Conservation (phyloP, 2,329 filamentous ascomycete genomes). For the Exserohilum turcica region DNA sequence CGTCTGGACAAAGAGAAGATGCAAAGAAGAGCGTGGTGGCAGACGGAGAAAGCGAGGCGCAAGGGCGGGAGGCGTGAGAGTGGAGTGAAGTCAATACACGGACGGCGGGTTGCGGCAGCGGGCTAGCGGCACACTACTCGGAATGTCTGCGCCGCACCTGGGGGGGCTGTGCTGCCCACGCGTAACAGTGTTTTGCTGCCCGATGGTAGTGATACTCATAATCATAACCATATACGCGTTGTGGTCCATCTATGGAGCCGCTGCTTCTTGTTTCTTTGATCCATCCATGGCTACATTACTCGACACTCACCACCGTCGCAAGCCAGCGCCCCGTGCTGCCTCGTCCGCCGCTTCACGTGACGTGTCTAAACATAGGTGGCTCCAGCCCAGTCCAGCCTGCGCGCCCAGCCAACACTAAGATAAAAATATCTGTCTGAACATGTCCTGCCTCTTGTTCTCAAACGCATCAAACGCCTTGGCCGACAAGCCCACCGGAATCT, state of each 20-base stretch:
- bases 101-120: conserved; percentile 8
- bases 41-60: conserved; percentile 6
- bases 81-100: conserved; percentile 14
- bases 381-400: not conserved
- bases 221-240: too few relatives aligned
- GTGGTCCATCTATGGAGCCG: too few relatives aligned
- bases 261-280: not conserved
- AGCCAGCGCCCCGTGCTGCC: too few relatives aligned
- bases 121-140: conserved; percentile 17
- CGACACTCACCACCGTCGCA: too few relatives aligned
- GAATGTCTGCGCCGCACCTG: conserved; percentile 21
- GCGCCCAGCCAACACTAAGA: not conserved
- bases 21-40: not conserved
- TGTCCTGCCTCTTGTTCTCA: conserved; percentile 56
- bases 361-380: not conserved
- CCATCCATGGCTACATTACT: too few relatives aligned
- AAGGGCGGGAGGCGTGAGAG: conserved; percentile 5
- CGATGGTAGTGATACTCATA: too few relatives aligned
- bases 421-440: conserved; percentile 29
- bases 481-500: conserved; percentile 57
- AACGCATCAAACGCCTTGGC: conserved; percentile 52
- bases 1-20: too few relatives aligned
- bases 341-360: too few relatives aligned
- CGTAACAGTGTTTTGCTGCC: not conserved
- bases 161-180: conserved; percentile 22